Percentiles rank a stretch among this genome's conserved stretches.
Evolutionary conservation across 2,329 filamentous ascomycete species (phyloP).

Genomic region (Colletotrichum siamense): DNA sequence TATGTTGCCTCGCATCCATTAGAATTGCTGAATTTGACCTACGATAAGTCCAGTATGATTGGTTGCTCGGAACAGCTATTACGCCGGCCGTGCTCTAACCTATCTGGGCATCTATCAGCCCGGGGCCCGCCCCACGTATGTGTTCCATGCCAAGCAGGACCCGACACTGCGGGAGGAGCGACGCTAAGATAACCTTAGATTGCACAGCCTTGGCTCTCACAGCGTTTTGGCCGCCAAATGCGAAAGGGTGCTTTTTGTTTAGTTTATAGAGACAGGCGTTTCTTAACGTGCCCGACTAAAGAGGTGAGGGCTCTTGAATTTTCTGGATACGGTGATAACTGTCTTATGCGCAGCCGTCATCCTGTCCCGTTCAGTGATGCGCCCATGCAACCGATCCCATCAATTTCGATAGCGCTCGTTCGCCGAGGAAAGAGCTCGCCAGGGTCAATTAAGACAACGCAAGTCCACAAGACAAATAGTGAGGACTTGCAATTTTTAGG

Average conservation of each 20-base stretch:
- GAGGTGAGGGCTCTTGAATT: neutral
- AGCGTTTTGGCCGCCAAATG: no score
- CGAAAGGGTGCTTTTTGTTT: no score
- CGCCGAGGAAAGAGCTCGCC: neutral
- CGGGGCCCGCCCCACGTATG: no score
- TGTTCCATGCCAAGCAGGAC: neutral
- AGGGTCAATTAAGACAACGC: neutral
- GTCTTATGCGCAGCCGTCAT: neutral
- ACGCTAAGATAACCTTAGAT: neutral
- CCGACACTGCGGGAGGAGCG: neutral
- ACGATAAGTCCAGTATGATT: neutral
- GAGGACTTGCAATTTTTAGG: neutral
- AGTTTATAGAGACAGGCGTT: neutral
- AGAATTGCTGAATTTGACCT: neutral
- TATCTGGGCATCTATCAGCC: neutral
- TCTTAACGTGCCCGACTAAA: neutral
- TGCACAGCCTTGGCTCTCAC: no score
- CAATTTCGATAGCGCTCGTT: neutral
- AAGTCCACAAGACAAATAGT: neutral
- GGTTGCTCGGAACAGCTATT: neutral
- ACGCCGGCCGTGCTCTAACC: neutral
- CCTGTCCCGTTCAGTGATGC: neutral
- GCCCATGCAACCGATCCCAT: neutral
- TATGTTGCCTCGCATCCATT: neutral
- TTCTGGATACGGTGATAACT: neutral